Conservation (phyloP, 371 early-diverging fungal genomes). For the Rhizopus sp. region DNA sequence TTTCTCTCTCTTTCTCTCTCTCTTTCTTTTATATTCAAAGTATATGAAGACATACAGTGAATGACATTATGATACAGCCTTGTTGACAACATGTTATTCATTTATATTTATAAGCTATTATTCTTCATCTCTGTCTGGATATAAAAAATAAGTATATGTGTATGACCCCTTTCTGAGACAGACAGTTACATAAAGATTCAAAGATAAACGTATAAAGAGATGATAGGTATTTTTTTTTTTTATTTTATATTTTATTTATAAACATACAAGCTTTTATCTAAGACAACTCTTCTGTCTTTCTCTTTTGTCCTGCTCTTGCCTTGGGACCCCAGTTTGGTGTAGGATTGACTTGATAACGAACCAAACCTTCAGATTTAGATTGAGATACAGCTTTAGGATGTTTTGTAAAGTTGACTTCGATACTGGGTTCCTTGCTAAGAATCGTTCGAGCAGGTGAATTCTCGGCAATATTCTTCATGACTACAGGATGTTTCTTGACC, state of each 20-base stretch:
- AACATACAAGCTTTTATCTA: not conserved
- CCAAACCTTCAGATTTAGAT: slow-evolving; percentile 79
- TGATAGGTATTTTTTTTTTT: not conserved
- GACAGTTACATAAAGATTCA: too few relatives aligned
- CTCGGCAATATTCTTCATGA: slow-evolving; percentile 62
- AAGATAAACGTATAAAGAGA: too few relatives aligned
- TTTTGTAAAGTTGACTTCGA: slow-evolving; percentile 64
- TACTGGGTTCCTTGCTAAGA: slow-evolving; percentile 60
- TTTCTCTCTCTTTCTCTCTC: too few relatives aligned
- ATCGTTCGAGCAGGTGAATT: slow-evolving; percentile 74
- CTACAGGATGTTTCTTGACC: slow-evolving; percentile 73
- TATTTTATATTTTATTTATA: not conserved
- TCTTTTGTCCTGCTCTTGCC: slow-evolving; percentile 68
- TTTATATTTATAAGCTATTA: too few relatives aligned
- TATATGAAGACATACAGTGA: too few relatives aligned
- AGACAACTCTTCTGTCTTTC: slow-evolving; percentile 40
- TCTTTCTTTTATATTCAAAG: not conserved
- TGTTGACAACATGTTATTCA: too few relatives aligned
- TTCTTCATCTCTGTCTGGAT: too few relatives aligned
- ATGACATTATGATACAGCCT: too few relatives aligned
- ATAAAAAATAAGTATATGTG: too few relatives aligned
- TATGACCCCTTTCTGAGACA: too few relatives aligned
- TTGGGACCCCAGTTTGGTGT: slow-evolving; percentile 96
- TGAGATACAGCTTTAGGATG: slow-evolving; percentile 77
- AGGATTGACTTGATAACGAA: slow-evolving; percentile 94